Evolutionary conservation across 2,329 filamentous ascomycete species (phyloP).

Genomic region (Hypoxylon sp.): DNA sequence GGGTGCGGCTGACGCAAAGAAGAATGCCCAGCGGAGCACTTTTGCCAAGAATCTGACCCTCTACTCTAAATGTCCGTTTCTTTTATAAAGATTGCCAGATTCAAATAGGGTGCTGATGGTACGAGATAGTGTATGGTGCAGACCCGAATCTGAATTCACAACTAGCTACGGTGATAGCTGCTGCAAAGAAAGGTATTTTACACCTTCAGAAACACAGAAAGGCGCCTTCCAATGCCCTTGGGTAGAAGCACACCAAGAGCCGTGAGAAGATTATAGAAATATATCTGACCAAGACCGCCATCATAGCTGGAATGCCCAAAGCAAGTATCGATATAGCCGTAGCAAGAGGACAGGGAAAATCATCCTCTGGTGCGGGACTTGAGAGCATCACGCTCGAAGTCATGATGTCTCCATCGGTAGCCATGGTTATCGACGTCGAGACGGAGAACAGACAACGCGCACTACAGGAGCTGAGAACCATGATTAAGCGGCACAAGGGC

Average conservation of each 20-base stretch:
- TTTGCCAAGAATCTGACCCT: conserved; percentile 78
- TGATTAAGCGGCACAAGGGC: conserved; percentile 77
- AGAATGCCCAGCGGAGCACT: conserved; percentile 73
- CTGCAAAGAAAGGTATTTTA: conserved; percentile 79
- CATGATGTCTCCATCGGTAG: conserved; percentile 78
- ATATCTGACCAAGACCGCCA: conserved; percentile 18
- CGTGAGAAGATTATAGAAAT: conserved; percentile 13
- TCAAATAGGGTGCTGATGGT: conserved; percentile 21
- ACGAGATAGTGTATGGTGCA: conserved; percentile 72
- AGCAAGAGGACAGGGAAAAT: conserved; percentile 86
- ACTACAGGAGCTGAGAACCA: conserved; percentile 74
- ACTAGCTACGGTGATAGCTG: conserved; percentile 74
- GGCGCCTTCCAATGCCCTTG: too few relatives aligned
- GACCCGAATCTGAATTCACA: conserved; percentile 78
- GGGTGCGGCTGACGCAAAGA: conserved; percentile 82
- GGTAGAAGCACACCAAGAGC: conserved; percentile 32
- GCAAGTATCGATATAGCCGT: conserved; percentile 84
- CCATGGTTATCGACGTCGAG: conserved; percentile 83
- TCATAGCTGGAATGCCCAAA: conserved; percentile 79
- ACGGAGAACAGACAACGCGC: conserved; percentile 82
- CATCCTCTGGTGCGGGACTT: conserved; percentile 76
- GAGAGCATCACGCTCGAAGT: conserved; percentile 82
- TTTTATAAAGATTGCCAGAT: neutral
- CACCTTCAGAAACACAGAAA: conserved; percentile 10
- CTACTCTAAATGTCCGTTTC: conserved; percentile 73